phyloP scores from a whole-genome alignment of 2,329 filamentous ascomycete species.

The Phyllosticta ampelicida region DNA sequence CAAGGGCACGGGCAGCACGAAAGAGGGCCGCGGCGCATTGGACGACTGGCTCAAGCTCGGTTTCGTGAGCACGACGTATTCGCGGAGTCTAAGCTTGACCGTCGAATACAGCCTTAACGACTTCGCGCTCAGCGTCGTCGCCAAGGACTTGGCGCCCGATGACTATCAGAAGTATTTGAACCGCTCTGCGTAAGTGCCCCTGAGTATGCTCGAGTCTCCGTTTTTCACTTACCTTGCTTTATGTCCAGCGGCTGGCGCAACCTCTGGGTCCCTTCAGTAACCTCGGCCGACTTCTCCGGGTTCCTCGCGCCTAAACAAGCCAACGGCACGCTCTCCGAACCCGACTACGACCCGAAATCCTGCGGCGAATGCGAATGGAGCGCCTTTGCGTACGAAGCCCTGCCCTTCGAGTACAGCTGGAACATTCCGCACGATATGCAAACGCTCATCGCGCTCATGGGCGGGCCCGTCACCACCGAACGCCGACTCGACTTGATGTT shows the following conservation, averaged over 20 bases:
- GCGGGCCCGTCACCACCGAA: slow-evolving; percentile 29
- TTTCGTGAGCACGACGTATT: slow-evolving; percentile 17
- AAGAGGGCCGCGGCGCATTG: slow-evolving; percentile 22
- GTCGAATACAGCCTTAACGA: slow-evolving; percentile 32
- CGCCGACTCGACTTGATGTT: slow-evolving; percentile 32
- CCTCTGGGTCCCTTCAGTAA: slow-evolving; percentile 29
- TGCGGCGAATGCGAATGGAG: slow-evolving; percentile 34
- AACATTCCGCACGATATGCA: slow-evolving; percentile 33
- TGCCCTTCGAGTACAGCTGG: slow-evolving; percentile 35
- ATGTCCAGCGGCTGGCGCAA: slow-evolving; percentile 25
- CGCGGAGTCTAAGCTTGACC: slow-evolving; percentile 23
- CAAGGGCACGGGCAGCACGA: slow-evolving; percentile 14
- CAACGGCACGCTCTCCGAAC: slow-evolving; percentile 25
- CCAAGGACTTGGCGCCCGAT: slow-evolving; percentile 27
- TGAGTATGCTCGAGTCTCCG: background rate
- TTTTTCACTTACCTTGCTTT: background rate
- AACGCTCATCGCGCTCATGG: slow-evolving; percentile 34
- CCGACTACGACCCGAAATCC: slow-evolving; percentile 31
- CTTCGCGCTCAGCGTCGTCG: slow-evolving; percentile 28
- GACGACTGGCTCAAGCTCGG: slow-evolving; percentile 22
- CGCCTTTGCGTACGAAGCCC: slow-evolving; percentile 33
- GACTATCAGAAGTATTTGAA: slow-evolving; percentile 30
- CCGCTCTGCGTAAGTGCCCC: slow-evolving; percentile 17
- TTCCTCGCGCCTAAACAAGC: slow-evolving; percentile 27
- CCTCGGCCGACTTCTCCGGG: slow-evolving; percentile 18